phyloP scores from a whole-genome alignment of 805 yeast genomes.

The Metschnikowia lochheadii region DNA sequence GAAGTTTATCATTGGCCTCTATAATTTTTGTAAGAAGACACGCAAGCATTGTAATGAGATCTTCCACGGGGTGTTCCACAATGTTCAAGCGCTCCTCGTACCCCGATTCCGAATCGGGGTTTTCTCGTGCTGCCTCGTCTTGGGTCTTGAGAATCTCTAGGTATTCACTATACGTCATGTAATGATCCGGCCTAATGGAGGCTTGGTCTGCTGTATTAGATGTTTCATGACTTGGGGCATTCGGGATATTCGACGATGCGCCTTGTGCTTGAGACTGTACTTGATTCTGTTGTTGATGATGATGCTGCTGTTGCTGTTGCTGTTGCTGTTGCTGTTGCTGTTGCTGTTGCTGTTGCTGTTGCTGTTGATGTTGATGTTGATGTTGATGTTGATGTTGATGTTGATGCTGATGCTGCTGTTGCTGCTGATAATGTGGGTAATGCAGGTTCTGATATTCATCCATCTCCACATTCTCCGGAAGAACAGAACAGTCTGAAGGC shows the following conservation, averaged over 20 bases:
- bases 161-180: conserved; percentile 41
- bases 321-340: conserved; percentile 3
- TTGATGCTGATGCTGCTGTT: conserved; percentile 1
- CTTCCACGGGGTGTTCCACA: conserved; percentile 77
- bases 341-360: conserved; percentile 1
- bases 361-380: conserved; percentile 4
- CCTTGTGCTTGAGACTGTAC: conserved; percentile 1
- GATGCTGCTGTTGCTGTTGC: conserved; percentile 2
- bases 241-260: not conserved
- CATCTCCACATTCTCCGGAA: not conserved
- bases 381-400: conserved; percentile 5
- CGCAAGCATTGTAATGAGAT: conserved; percentile 78
- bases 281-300: conserved; percentile 2
- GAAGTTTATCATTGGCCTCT: conserved; percentile 82
- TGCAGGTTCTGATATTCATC: not conserved
- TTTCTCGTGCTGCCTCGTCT: conserved; percentile 10
- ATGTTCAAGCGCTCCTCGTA: conserved; percentile 62
- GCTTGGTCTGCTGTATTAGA: not conserved
- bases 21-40: conserved; percentile 81
- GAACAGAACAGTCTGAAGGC: conserved; percentile 2
- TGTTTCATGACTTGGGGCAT: not conserved
- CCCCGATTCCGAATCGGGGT: conserved; percentile 11
- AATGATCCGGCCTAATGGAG: conserved; percentile 35
- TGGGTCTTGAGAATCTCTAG: conserved; percentile 25
- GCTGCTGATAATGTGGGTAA: conserved; percentile 1